phyloP scores from a whole-genome alignment of 2,329 filamentous ascomycete genomes.

The Sphaerostilbella broomeana region DNA sequence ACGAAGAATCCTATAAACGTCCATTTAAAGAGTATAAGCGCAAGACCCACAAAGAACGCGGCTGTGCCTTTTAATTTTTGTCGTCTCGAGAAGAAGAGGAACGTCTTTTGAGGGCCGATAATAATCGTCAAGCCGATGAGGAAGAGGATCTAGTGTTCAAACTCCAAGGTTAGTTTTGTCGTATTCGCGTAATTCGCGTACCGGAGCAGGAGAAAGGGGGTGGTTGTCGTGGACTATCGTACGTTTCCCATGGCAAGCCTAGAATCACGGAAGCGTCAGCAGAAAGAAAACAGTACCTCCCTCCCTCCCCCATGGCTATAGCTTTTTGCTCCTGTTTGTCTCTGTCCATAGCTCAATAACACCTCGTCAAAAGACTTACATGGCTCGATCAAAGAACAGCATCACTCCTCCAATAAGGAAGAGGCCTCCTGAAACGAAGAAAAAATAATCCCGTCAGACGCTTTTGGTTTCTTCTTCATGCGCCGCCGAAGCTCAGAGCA shows the following conservation, averaged over 20 bases:
- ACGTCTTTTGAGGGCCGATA: slow-evolving; percentile 85
- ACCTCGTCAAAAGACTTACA: slow-evolving; percentile 49
- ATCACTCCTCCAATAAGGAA: slow-evolving; percentile 92
- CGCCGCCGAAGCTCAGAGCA: slow-evolving; percentile 14
- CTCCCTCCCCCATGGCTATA: not conserved
- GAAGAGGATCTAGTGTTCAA: slow-evolving; percentile 72
- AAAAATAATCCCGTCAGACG: slow-evolving; percentile 9
- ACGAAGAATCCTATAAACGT: slow-evolving; percentile 84
- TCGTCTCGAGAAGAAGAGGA: slow-evolving; percentile 87
- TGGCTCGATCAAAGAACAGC: slow-evolving; percentile 95
- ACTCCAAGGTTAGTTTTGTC: slow-evolving; percentile 13
- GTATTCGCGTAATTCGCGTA: slow-evolving; percentile 11
- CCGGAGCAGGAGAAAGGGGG: slow-evolving; percentile 8
- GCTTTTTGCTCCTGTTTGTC: too few relatives aligned
- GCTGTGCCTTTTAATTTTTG: slow-evolving; percentile 90
- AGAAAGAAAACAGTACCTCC: too few relatives aligned
- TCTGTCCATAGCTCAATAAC: too few relatives aligned
- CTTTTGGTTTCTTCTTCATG: slow-evolving; percentile 14
- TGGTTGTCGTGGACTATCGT: slow-evolving; percentile 30
- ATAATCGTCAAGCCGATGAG: slow-evolving; percentile 93
- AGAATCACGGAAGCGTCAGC: not conserved
- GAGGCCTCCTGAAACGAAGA: slow-evolving; percentile 63
- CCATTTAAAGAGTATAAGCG: slow-evolving; percentile 84
- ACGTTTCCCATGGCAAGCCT: slow-evolving; percentile 98
- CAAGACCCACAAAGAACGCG: slow-evolving; percentile 77